Conservation (phyloP, 805 yeast genomes). For the Wickerhamomyces subpelliculosus region DNA sequence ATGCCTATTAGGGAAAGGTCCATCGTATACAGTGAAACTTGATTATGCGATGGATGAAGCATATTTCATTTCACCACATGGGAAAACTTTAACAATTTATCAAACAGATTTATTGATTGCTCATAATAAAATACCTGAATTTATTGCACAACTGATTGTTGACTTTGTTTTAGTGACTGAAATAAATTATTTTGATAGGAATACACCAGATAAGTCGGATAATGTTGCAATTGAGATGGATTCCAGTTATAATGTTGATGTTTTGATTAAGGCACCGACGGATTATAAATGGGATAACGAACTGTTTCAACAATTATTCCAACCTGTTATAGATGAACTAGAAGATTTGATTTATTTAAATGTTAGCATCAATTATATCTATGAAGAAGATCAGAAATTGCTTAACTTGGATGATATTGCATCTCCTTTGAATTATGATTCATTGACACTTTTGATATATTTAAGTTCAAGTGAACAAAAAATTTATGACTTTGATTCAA, state of each 20-base stretch:
- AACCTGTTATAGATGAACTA: conserved; percentile 6
- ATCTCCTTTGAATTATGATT: conserved; percentile 1
- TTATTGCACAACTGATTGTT: conserved; percentile 8
- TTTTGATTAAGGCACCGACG: conserved; percentile 1
- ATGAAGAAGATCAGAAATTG: background rate
- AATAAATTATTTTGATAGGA: background rate
- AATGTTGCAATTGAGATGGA: background rate
- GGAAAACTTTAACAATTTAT: conserved; percentile 4
- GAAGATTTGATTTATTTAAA: conserved; percentile 1
- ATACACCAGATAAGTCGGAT: background rate
- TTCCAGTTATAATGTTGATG: background rate
- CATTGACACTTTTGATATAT: conserved; percentile 1
- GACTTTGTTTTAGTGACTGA: conserved; percentile 5
- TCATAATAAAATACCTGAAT: conserved; percentile 4
- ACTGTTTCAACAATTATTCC: conserved; percentile 5
- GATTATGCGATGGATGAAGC: conserved; percentile 6
- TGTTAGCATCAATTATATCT: background rate
- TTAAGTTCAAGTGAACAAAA: background rate
- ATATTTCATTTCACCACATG: conserved; percentile 9
- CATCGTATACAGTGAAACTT: conserved; percentile 1
- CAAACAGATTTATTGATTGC: conserved; percentile 13
- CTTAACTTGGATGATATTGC: background rate
- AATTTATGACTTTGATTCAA: background rate
- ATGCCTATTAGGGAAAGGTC: background rate
- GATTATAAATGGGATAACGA: conserved; percentile 9